These are phyloP conservation scores for Spathaspora hagerdaliae DNA, from an alignment of 805 yeast genomes.

Conservation along the genomic window DNA sequence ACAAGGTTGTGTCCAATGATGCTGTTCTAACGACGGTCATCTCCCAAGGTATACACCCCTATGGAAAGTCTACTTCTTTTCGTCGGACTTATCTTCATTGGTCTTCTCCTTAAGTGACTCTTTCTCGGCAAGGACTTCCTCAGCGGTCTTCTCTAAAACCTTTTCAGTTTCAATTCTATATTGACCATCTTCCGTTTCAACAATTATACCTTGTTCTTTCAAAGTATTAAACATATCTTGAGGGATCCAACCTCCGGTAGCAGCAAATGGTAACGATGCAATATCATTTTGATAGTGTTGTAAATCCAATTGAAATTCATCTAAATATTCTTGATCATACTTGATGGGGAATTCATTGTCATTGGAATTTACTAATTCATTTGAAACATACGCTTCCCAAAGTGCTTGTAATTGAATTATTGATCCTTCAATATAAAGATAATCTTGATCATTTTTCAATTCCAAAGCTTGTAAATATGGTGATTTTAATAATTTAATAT, in stretches of 20 bases:
- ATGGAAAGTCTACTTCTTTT: not conserved
- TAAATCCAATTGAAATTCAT: constrained; percentile 53
- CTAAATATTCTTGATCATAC: constrained; percentile 56
- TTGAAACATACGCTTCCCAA: constrained; percentile 65
- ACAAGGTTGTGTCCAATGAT: too few relatives aligned
- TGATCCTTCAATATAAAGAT: constrained; percentile 61
- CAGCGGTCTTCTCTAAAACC: constrained; percentile 12
- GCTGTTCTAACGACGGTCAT: not conserved
- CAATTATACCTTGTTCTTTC: constrained; percentile 63
- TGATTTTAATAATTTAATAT: constrained; percentile 66
- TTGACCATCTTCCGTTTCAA: constrained; percentile 47
- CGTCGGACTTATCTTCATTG: not conserved
- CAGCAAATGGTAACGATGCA: constrained; percentile 74
- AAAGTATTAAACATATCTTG: constrained; percentile 83
- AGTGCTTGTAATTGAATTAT: constrained; percentile 61
- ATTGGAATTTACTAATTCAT: constrained; percentile 47
- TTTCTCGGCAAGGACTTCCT: not conserved
- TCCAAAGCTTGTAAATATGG: constrained; percentile 63
- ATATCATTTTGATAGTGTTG: constrained; percentile 66
- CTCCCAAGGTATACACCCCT: not conserved
- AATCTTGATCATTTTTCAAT: constrained; percentile 54
- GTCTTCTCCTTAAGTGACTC: not conserved
- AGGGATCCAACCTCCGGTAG: constrained; percentile 94
- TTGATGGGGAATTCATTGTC: constrained; percentile 53
- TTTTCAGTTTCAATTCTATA: constrained; percentile 31